These are phyloP conservation scores for Scedosporium dehoogii DNA, from an alignment of 2,329 filamentous ascomycete genomes.

Conservation along the genomic window DNA sequence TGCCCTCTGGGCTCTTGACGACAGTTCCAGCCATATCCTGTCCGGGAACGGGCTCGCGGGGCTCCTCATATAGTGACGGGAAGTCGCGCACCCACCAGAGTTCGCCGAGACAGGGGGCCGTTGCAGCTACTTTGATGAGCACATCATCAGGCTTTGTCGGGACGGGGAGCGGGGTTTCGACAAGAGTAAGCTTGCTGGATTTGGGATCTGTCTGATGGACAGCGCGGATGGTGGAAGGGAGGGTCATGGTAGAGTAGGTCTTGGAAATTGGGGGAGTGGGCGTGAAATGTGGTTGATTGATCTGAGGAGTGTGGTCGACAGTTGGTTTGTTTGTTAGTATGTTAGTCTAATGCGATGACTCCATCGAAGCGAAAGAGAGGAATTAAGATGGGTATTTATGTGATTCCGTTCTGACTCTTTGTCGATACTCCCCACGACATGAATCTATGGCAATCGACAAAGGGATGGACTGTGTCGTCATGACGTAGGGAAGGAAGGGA, in stretches of 20 bases:
- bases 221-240: slow-evolving; percentile 14
- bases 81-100: slow-evolving; percentile 19
- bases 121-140: slow-evolving; percentile 22
- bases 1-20: slow-evolving; percentile 15
- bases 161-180: slow-evolving; percentile 13
- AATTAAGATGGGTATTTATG: background rate
- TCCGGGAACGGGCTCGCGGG: slow-evolving; percentile 19
- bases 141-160: slow-evolving; percentile 16
- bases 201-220: slow-evolving; percentile 15
- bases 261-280: background rate
- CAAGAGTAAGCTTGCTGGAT: slow-evolving; percentile 12
- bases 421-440: too few relatives aligned
- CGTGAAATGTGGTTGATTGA: background rate
- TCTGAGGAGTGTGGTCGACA: too few relatives aligned
- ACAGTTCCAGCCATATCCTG: slow-evolving; percentile 29
- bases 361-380: background rate
- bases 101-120: slow-evolving; percentile 21
- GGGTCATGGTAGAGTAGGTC: background rate
- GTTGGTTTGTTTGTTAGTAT: background rate
- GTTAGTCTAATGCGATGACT: background rate
- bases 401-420: background rate
- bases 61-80: slow-evolving; percentile 12
- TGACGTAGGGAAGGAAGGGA: too few relatives aligned
- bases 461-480: too few relatives aligned
- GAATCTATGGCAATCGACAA: too few relatives aligned